Base-by-base conservation (phyloP, 2,329 filamentous ascomycete genomes). In the Paracoccidioides brasiliensis region DNA sequence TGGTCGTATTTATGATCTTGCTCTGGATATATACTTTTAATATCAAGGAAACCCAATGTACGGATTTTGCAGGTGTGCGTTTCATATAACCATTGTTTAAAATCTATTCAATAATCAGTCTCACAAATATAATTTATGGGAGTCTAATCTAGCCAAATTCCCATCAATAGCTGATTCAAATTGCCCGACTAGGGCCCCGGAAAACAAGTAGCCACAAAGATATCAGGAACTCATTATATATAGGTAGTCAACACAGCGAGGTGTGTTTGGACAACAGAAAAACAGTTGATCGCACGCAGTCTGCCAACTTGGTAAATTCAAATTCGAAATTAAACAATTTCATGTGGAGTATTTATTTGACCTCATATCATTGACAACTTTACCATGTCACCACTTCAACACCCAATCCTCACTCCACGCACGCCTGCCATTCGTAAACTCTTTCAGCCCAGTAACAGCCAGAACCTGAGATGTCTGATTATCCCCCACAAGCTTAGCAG, bases 351-450 rank as follows among this genome's bases (percentile, higher is more conserved):
- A n/a, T n/a, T n/a, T n/a, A n/a, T n/a, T n/a, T n/a, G n/a, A n/a
- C n/a, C n/a, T n/a, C n/a, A 43, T 50, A 15, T 33, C 9, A 7
- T 1, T 28, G 9, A 15, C 15, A 14, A 40, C 3, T 14, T 41
- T 9, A 35, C n/a, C 3, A 5, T 2, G 40, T 43, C 28, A 53
- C 81, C 81, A 85, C 48, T 69, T 76, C 63, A 85, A 64, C 4
- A 73, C 74, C 83, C 81, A 86, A 60, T 76, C 72, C 8, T 64
- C 62, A 46, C 64, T 69, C 79, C 81, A 87, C n/a, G 81, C 81
- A 3, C 82, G 82, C 2, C 67, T 63, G 0, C 62, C 61, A 22
- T 51, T 51, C 0, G 81, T 83, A 54, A 74, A 53, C 10, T 69
- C 66, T 45, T 76, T 67, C 61, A 86, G 64, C 1, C 74, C 76